Conservation (phyloP, 2,329 filamentous ascomycete species). For the Epichloe brachyelytri region DNA sequence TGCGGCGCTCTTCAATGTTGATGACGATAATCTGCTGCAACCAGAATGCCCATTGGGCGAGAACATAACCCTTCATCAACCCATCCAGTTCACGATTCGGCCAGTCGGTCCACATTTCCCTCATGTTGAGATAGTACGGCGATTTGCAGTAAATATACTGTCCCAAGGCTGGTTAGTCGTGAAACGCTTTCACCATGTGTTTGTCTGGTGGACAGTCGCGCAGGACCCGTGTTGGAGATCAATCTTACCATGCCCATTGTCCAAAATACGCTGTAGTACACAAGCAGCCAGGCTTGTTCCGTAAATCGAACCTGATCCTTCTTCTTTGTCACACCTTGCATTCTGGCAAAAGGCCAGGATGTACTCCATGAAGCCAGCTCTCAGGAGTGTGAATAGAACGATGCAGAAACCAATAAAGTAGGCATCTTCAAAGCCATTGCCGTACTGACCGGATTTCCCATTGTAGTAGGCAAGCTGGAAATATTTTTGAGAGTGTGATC, state of each 20-base stretch:
- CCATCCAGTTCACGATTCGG: conserved; percentile 66
- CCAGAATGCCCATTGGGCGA: conserved; percentile 88
- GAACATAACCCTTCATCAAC: conserved; percentile 75
- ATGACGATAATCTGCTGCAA: conserved; percentile 88
- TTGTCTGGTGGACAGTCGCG: background rate
- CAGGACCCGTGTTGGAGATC: background rate
- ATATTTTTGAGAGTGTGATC: conserved; percentile 72
- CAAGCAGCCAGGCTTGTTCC: conserved; percentile 83
- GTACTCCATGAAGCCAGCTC: conserved; percentile 79
- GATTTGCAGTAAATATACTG: conserved; percentile 74
- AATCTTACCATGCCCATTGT: conserved; percentile 62
- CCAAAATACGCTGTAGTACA: conserved; percentile 79
- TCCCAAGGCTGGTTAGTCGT: background rate
- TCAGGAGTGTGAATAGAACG: conserved; percentile 73
- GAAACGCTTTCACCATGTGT: background rate
- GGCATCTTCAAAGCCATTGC: conserved; percentile 65
- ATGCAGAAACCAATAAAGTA: conserved; percentile 68
- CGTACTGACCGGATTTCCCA: conserved; percentile 53
- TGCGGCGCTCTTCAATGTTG: conserved; percentile 85
- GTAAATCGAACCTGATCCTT: conserved; percentile 77
- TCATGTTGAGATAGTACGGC: conserved; percentile 64
- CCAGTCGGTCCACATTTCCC: conserved; percentile 74
- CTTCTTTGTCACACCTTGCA: conserved; percentile 57
- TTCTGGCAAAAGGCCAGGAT: conserved; percentile 62
- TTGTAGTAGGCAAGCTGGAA: conserved; percentile 80